These are phyloP conservation scores for Pestalotiopsis sp. DNA, from an alignment of 2,329 filamentous ascomycete genomes.

Conservation along the genomic window DNA sequence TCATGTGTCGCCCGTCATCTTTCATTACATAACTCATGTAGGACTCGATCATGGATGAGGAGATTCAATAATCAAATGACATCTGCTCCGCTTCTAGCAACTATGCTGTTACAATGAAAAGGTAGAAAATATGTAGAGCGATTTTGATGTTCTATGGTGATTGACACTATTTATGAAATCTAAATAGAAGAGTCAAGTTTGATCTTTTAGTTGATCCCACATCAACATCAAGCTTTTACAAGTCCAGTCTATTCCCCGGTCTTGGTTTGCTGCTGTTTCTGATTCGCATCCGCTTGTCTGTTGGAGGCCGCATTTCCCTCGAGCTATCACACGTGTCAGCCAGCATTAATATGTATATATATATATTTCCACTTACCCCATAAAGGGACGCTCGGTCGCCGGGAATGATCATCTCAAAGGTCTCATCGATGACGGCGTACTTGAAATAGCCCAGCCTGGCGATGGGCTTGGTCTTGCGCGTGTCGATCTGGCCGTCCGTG, in stretches of 20 bases:
- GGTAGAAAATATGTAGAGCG: too few relatives aligned
- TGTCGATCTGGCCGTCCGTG: conserved; percentile 57
- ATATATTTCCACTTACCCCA: neutral
- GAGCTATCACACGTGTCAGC: neutral
- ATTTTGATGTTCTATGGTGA: too few relatives aligned
- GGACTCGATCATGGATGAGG: too few relatives aligned
- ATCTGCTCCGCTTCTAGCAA: too few relatives aligned
- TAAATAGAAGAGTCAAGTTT: neutral
- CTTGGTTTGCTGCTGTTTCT: neutral
- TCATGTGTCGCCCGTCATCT: too few relatives aligned
- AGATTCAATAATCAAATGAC: too few relatives aligned
- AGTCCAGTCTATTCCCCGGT: neutral
- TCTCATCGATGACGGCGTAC: conserved; percentile 57
- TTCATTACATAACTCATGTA: too few relatives aligned
- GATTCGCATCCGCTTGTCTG: neutral
- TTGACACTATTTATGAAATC: too few relatives aligned
- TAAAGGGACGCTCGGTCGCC: conserved; percentile 29
- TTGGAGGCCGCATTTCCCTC: conserved; percentile 1
- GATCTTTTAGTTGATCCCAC: neutral
- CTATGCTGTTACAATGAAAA: too few relatives aligned
- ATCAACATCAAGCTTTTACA: neutral
- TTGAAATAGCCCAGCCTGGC: conserved; percentile 63
- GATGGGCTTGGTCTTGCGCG: conserved; percentile 60
- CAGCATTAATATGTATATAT: neutral
- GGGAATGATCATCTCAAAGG: conserved; percentile 62